Evolutionary conservation across 371 early-diverging fungal genomes (phyloP).

Genomic region (Rhizopus sp.): DNA sequence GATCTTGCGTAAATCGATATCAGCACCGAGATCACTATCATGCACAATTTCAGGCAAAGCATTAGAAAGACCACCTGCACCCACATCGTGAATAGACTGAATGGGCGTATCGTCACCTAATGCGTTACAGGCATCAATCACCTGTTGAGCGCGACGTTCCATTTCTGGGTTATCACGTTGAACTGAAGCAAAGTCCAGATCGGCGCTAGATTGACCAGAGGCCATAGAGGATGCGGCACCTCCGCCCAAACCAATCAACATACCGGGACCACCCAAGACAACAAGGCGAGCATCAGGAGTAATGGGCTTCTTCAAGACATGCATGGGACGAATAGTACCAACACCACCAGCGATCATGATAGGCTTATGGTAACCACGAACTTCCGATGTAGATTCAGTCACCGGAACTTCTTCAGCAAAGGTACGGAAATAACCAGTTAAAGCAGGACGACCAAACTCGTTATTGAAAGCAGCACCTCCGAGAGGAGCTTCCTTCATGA

Average conservation of each 20-base stretch:
- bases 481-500: constrained; percentile 96
- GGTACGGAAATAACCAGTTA: constrained; percentile 96
- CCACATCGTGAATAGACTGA: constrained; percentile 95
- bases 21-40: constrained; percentile 89
- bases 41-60: constrained; percentile 97
- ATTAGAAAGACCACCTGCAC: constrained; percentile 97
- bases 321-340: constrained; percentile 86
- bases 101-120: constrained; percentile 83
- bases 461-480: constrained; percentile 98
- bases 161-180: constrained; percentile 98
- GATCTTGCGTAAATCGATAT: constrained; percentile 86
- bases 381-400: constrained; percentile 54
- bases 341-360: constrained; percentile 99
- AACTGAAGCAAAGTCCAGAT: constrained; percentile 95
- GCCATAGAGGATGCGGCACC: constrained; percentile 97
- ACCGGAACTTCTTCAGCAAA: constrained; percentile 74
- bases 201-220: constrained; percentile 84
- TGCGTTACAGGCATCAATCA: constrained; percentile 90
- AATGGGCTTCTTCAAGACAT: constrained; percentile 85
- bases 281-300: constrained; percentile 80
- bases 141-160: constrained; percentile 95
- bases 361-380: constrained; percentile 97
- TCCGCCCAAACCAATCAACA: constrained; percentile 98
- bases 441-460: constrained; percentile 96
- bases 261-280: constrained; percentile 94